Base-by-base conservation (phyloP, 345 rosid genomes). In the Populus alba region DNA sequence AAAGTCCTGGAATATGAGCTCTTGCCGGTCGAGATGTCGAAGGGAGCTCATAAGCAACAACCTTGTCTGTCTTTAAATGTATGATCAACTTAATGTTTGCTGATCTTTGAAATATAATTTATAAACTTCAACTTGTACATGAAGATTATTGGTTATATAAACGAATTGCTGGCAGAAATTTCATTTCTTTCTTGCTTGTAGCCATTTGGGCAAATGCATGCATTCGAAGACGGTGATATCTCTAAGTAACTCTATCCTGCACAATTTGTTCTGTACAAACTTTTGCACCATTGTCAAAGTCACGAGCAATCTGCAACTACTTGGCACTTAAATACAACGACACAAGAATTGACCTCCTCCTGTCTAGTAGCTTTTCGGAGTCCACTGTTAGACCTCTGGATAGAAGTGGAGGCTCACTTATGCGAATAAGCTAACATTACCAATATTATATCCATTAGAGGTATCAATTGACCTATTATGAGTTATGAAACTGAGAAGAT, bases 401-500 rank as follows among this genome's bases (percentile, higher is more conserved):
- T 86, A 73, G 77, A 87, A 57, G 89, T 84, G 2, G 91, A 87
- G 71, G 81, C 84, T 33, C 90, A 86, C 78, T 89, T 83, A 43
- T 90, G 79, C 5, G 35, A 33, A 33, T 33, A 33, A 33, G 35
- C 35, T 33, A 33, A 33, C 35, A 33, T 33, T 4, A 33, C 35
- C 35, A 33, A 33, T 33, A 33, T 33, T 33, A 33, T 33, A 33
- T 33, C 35, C 35, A 33, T 33, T 33, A 33, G 35, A 33, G 35
- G 35, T 33, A 33, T 4, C 5, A 33, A 33, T 4, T 33, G 35
- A 33, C 0, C 35, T 33, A 33, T 33, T 33, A 33, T 4, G 4
- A 33, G 35, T 33, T 33, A 0, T 31, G 33, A 0, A 31, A 31
- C 4, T 31, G 0, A 31, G 33, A 31, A 31, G 35, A 33, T 33